A percentile compares a stretch with the other conserved stretches of the same genome.
Evolutionary conservation across 78 protist genomes (phyloP).

Genomic region (Anaeramoeba ignava): DNA sequence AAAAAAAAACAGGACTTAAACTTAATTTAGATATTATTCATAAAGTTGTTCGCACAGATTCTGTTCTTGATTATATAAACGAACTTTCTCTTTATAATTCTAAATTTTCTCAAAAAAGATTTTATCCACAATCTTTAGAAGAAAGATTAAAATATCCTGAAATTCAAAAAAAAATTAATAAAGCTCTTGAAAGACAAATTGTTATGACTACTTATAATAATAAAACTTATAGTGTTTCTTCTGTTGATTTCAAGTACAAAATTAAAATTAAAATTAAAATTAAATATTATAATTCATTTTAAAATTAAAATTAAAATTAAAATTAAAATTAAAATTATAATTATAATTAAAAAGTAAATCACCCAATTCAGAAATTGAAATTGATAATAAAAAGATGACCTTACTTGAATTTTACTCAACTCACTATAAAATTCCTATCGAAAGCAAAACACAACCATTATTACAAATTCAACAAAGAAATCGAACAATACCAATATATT

Average conservation of each 20-base stretch:
- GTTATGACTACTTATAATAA: background rate
- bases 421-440: background rate
- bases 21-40: background rate
- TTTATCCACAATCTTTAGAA: background rate
- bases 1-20: background rate
- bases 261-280: background rate
- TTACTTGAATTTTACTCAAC: too few species aligned
- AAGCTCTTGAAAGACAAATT: background rate
- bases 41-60: background rate
- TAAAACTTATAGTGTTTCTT: background rate
- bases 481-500: background rate
- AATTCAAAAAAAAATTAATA: background rate
- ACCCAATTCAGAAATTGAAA: too few species aligned
- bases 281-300: too few species aligned
- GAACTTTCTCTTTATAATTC: too few species aligned
- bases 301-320: too few species aligned
- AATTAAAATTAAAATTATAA: too few species aligned
- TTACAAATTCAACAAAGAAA: background rate
- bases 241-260: background rate
- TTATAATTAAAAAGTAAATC: too few species aligned
- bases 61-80: background rate
- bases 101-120: background rate
- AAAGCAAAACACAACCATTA: background rate
- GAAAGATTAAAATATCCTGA: background rate
- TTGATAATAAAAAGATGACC: too few species aligned